Evolutionary conservation across 1,284 basidiomycete species (phyloP).

Genomic region (Macrocybe sp.): DNA sequence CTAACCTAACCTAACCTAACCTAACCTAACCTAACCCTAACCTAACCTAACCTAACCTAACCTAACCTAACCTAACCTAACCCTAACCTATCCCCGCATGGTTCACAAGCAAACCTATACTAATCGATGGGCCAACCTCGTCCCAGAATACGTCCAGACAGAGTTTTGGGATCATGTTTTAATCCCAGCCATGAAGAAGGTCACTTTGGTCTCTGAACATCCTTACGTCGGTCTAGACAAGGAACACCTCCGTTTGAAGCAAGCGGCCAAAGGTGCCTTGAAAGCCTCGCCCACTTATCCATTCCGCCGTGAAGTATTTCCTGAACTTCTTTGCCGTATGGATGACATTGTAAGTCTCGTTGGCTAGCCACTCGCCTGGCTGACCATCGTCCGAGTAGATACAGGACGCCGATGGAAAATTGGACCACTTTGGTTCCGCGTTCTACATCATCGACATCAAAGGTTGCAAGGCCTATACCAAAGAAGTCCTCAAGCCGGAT

Average conservation of each 20-base stretch:
- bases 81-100: too few species aligned
- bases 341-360: not conserved
- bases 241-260: conserved; percentile 7
- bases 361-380: not conserved
- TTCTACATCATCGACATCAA: conserved; percentile 13
- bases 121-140: conserved; percentile 5
- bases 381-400: conserved; percentile 1
- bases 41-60: too few species aligned
- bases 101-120: conserved; percentile 3
- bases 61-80: too few species aligned
- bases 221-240: conserved; percentile 1
- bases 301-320: not conserved
- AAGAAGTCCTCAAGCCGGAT: not conserved
- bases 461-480: conserved; percentile 8
- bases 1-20: too few species aligned
- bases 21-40: too few species aligned
- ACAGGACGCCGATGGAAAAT: not conserved
- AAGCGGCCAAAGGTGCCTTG: not conserved
- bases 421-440: conserved; percentile 11
- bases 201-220: not conserved
- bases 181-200: conserved; percentile 6
- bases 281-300: conserved; percentile 1
- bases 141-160: conserved; percentile 8
- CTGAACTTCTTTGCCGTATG: not conserved
- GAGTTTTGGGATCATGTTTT: conserved; percentile 11